Evolutionary conservation across 1,139 yeast species (phyloP).

Genomic region (Suhomyces maxii): DNA sequence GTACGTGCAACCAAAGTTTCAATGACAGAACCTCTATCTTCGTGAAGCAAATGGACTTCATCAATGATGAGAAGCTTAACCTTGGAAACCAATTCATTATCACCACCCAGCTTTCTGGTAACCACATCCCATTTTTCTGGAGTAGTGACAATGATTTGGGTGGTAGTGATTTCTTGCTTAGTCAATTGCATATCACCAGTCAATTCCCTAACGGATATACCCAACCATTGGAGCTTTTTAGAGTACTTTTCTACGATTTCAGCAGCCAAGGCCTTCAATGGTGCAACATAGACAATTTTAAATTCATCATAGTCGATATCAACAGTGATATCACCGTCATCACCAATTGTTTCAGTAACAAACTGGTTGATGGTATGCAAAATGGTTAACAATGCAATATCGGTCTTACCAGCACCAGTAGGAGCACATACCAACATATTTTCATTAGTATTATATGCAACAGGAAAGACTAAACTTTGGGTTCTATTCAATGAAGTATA

Average conservation of each 20-base stretch:
- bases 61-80: conserved; percentile 87
- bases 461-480: conserved; percentile 89
- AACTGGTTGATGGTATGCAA: conserved; percentile 77
- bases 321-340: conserved; percentile 51
- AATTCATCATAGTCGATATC: conserved; percentile 79
- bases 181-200: conserved; percentile 98
- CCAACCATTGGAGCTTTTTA: conserved; percentile 77
- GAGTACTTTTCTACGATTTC: conserved; percentile 93
- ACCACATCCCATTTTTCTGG: conserved; percentile 99
- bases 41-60: conserved; percentile 95
- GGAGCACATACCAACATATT: conserved; percentile 99
- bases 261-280: conserved; percentile 94
- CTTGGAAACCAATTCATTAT: conserved; percentile 79
- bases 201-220: conserved; percentile 80
- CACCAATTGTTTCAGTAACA: conserved; percentile 46
- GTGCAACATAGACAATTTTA: conserved; percentile 93
- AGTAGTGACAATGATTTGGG: conserved; percentile 93
- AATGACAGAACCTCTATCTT: conserved; percentile 96
- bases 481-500: conserved; percentile 80
- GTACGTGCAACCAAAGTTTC: conserved; percentile 97
- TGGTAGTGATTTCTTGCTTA: conserved; percentile 73
- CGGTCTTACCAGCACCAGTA: conserved; percentile 99
- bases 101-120: conserved; percentile 85
- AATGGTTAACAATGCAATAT: conserved; percentile 86
- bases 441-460: conserved; percentile 90